A percentile compares a stretch with the other conserved stretches of the same genome.
These are phyloP conservation scores for Saccharomyces hybrid DNA, from an alignment of 1,139 yeast genomes.

Conservation along the genomic window DNA sequence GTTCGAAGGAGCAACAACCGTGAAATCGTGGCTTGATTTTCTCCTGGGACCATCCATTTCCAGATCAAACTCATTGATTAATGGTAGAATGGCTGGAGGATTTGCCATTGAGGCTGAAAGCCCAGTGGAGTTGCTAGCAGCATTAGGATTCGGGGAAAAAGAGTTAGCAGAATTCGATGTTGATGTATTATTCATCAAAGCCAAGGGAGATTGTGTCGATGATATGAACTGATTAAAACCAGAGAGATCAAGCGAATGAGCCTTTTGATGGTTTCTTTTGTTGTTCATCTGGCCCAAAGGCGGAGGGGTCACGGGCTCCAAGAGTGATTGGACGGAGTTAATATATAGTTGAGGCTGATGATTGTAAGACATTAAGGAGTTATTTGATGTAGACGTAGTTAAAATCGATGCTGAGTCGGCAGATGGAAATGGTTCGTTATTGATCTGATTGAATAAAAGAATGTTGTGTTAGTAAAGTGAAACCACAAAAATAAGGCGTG, in stretches of 20 bases:
- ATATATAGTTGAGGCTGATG: constrained; percentile 35
- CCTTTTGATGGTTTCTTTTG: constrained; percentile 29
- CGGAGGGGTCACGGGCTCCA: constrained; percentile 36
- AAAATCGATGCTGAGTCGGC: neutral
- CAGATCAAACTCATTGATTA: constrained; percentile 24
- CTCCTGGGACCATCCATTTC: neutral
- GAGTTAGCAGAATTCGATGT: constrained; percentile 1
- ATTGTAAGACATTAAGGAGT: constrained; percentile 14
- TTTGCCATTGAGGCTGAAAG: neutral
- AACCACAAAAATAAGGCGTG: neutral
- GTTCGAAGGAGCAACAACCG: neutral
- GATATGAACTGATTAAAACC: constrained; percentile 28
- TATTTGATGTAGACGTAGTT: constrained; percentile 1
- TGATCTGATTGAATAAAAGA: neutral
- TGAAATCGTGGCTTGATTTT: constrained; percentile 2
- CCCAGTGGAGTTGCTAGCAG: constrained; percentile 8
- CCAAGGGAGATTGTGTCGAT: constrained; percentile 5
- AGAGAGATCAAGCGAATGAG: constrained; percentile 30
- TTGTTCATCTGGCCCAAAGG: constrained; percentile 29
- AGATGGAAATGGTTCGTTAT: neutral
- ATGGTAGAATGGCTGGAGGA: constrained; percentile 16
- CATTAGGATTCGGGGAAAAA: constrained; percentile 12
- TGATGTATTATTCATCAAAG: neutral
- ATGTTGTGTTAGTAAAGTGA: neutral
- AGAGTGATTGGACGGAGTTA: constrained; percentile 33